Percentiles rank a stretch among this genome's conserved stretches.
phyloP scores from a whole-genome alignment of 352 stramenopile genomes.

The Phytophthora idaei region DNA sequence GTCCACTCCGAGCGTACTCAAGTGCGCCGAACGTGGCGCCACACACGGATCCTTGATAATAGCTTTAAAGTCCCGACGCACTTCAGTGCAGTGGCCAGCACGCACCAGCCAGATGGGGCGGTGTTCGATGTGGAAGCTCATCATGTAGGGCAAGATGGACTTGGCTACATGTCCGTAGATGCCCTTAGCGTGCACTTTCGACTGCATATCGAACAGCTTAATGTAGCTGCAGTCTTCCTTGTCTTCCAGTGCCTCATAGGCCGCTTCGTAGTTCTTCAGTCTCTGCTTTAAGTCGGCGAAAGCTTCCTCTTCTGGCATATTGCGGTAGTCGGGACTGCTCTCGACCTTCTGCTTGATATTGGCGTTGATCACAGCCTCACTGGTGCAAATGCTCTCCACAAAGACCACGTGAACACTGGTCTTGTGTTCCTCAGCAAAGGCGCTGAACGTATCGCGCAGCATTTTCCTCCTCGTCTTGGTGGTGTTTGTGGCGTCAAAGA shows the following conservation, averaged over 20 bases:
- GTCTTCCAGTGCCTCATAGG: constrained; percentile 88
- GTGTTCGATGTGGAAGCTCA: constrained; percentile 95
- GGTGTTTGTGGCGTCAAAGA: constrained; percentile 93
- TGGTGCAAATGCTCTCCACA: constrained; percentile 94
- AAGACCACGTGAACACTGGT: constrained; percentile 91
- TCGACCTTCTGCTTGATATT: constrained; percentile 84
- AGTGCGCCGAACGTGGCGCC: constrained; percentile 67
- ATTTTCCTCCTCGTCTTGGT: constrained; percentile 63
- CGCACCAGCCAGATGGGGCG: constrained; percentile 93
- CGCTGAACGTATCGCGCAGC: constrained; percentile 64
- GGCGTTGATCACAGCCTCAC: constrained; percentile 87
- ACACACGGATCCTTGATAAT: constrained; percentile 81
- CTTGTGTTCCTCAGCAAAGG: constrained; percentile 63
- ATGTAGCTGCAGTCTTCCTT: constrained; percentile 90
- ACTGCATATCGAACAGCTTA: constrained; percentile 90
- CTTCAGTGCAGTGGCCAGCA: constrained; percentile 87
- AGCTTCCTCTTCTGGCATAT: constrained; percentile 73
- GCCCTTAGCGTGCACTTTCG: constrained; percentile 85
- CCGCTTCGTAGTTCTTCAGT: constrained; percentile 89
- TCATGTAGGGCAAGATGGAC: constrained; percentile 93
- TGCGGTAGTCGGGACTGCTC: constrained; percentile 82
- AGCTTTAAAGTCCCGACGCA: constrained; percentile 62
- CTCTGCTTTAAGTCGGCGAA: constrained; percentile 81
- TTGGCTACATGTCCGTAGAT: constrained; percentile 91
- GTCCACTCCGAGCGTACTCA: constrained; percentile 91